Percentiles rank a stretch among this genome's conserved stretches.
These are phyloP conservation scores for Vaccinium myrtillus DNA, from an alignment of 148 eudicot species.

Conservation along the genomic window DNA sequence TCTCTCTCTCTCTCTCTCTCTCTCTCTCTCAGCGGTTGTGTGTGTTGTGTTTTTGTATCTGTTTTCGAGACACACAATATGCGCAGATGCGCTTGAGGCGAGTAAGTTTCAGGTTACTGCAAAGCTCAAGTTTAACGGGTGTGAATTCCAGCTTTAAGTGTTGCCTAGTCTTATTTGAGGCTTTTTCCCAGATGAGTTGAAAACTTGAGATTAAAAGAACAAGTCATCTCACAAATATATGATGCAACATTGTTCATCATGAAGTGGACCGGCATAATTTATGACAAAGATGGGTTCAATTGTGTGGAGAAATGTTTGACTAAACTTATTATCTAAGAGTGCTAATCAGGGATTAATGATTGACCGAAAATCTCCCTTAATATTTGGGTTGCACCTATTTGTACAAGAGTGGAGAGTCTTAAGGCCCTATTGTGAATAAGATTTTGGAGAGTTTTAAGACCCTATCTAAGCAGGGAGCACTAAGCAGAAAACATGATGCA, in stretches of 20 bases:
- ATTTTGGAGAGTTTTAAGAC: no score
- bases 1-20: conserved; percentile 26
- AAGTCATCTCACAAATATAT: neutral
- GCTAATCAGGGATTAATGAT: no score
- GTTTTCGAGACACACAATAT: no score
- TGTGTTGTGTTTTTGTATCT: no score
- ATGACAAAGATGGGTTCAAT: neutral
- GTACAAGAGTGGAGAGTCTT: no score
- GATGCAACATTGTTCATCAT: neutral
- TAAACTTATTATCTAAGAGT: no score
- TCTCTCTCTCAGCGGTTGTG: neutral
- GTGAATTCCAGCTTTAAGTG: neutral
- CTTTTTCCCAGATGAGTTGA: neutral
- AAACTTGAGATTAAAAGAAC: neutral
- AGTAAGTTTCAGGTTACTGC: neutral
- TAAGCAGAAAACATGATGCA: neutral
- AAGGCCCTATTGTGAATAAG: no score
- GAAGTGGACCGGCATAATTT: neutral
- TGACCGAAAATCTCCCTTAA: no score
- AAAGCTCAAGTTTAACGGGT: neutral
- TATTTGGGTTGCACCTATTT: no score
- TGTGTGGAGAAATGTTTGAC: neutral
- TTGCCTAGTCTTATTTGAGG: neutral
- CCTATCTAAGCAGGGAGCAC: neutral
- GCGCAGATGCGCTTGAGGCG: no score